Conservation (phyloP, 2,329 filamentous ascomycete genomes). For the Cordyceps fumosorosea region DNA sequence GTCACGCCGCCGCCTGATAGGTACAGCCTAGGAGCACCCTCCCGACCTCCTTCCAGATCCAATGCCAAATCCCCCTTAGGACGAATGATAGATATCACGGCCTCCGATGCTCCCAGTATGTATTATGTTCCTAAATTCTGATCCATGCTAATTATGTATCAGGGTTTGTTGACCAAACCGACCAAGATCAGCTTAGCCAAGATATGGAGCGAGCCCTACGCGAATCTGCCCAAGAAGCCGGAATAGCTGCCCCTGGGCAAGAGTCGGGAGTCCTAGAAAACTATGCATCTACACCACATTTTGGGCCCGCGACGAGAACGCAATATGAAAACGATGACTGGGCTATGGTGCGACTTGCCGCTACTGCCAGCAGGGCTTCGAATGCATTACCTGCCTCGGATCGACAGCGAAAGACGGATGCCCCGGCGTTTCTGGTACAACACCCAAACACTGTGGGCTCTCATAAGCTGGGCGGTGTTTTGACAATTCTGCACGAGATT, state of each 20-base stretch:
- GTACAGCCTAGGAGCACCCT: constrained; percentile 42
- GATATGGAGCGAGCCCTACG: constrained; percentile 51
- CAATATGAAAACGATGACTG: constrained; percentile 51
- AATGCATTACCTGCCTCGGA: constrained; percentile 29
- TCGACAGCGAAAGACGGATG: constrained; percentile 34
- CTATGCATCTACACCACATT: constrained; percentile 31
- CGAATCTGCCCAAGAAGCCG: constrained; percentile 48
- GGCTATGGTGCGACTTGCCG: constrained; percentile 47
- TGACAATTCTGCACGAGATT: constrained; percentile 56
- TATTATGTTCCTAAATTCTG: neutral
- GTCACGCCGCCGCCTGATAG: constrained; percentile 34
- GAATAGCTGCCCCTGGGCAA: constrained; percentile 36
- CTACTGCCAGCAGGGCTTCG: constrained; percentile 20
- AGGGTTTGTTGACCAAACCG: constrained; percentile 20
- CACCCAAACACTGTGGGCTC: constrained; percentile 25
- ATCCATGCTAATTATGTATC: neutral
- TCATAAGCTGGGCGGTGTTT: constrained; percentile 44
- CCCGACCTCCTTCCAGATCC: constrained; percentile 56
- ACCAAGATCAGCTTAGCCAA: constrained; percentile 38
- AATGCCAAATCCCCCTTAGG: constrained; percentile 51
- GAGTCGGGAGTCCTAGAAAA: constrained; percentile 25
- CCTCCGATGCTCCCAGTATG: constrained; percentile 34
- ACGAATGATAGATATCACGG: constrained; percentile 43
- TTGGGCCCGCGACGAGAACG: constrained; percentile 52
- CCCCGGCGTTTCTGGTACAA: constrained; percentile 46